Base-by-base conservation (phyloP, 371 early-diverging fungal genomes). In the Mortierella sp. region DNA sequence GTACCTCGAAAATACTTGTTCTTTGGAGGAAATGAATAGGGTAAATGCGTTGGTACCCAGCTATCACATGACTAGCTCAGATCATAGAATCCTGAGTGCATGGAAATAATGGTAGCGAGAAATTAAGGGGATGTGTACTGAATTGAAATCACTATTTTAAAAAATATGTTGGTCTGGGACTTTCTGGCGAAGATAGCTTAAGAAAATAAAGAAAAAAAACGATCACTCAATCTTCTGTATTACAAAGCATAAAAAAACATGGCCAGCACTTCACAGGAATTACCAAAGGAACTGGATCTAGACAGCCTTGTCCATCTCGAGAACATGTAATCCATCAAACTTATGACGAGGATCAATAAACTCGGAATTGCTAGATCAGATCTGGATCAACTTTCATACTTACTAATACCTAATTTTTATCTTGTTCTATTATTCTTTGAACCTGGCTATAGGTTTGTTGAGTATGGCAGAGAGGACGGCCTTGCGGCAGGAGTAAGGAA, bases 401-500 rank as follows among this genome's bases (percentile, higher is more conserved):
- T n/a, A 22, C 28, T 14, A 51, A 51, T 51, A 32, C 24, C 28
- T 14, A 8, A 18, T 49, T 68, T 14, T 35, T 8, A 3, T 47
- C 18, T 18, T 16, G 4, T 45, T 45, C 12, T 45, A 0, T n/a
- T 12, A 12, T 16, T 45, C 18, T 51, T 2, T 22, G 6, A 2
- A n/a, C 20, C 26, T 37, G 14, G 35, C 10, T n/a, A 24, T 72
- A 93, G 93, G 90, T 92, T 93, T 75, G 88, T 91, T 70, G 90
- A 90, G 63, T 78, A 85, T 77, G 94, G 94, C 26, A 86, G 85
- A 60, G 90, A 90, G 28, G 92, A 92, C 64, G 94, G 94, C 1
- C 63, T 90, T 43, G 87, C 86, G 52, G 94, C 88, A 51, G 94
- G 93, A 30, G 86, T 86, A 62, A 64, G 70, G 26, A 85, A 87